Percentiles rank a stretch among this genome's conserved stretches.
Evolutionary conservation across 805 yeast genomes (phyloP).

Genomic region (Diddensiella santjacobensis): DNA sequence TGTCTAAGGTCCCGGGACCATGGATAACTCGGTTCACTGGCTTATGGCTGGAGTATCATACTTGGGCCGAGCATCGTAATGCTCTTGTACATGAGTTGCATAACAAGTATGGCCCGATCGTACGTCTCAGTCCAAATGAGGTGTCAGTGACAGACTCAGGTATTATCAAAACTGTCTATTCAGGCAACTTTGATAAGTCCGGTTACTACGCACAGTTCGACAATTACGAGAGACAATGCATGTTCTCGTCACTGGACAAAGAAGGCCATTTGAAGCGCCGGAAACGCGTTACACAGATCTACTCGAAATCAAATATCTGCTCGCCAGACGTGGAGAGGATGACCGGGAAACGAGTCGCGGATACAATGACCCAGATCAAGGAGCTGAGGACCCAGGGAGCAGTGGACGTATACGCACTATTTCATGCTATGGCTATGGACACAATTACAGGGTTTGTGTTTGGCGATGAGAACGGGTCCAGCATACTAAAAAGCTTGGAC

Average conservation of each 20-base stretch:
- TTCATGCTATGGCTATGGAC: conserved; percentile 71
- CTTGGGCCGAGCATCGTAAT: conserved; percentile 49
- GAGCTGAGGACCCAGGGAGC: conserved; percentile 22
- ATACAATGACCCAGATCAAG: conserved; percentile 29
- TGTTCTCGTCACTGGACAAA: conserved; percentile 53
- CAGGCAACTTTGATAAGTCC: conserved; percentile 52
- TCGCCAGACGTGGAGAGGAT: conserved; percentile 33
- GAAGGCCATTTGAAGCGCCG: conserved; percentile 44
- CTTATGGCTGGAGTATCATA: conserved; percentile 36
- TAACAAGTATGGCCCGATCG: conserved; percentile 54
- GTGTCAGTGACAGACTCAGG: conserved; percentile 53
- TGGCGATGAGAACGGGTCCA: conserved; percentile 46
- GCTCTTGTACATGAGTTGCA: conserved; percentile 50
- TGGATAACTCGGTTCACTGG: conserved; percentile 16
- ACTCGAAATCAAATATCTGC: conserved; percentile 43
- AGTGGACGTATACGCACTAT: conserved; percentile 57
- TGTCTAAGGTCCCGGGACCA: conserved; percentile 21
- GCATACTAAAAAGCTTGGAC: conserved; percentile 32
- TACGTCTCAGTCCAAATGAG: conserved; percentile 58
- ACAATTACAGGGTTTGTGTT: conserved; percentile 58
- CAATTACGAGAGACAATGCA: conserved; percentile 54
- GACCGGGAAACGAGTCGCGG: conserved; percentile 34
- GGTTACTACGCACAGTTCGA: conserved; percentile 56
- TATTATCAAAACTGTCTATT: conserved; percentile 53
- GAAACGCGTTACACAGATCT: conserved; percentile 40